These are phyloP conservation scores for Cyberlindnera mycetangii DNA, from an alignment of 805 yeast species.

Conservation along the genomic window DNA sequence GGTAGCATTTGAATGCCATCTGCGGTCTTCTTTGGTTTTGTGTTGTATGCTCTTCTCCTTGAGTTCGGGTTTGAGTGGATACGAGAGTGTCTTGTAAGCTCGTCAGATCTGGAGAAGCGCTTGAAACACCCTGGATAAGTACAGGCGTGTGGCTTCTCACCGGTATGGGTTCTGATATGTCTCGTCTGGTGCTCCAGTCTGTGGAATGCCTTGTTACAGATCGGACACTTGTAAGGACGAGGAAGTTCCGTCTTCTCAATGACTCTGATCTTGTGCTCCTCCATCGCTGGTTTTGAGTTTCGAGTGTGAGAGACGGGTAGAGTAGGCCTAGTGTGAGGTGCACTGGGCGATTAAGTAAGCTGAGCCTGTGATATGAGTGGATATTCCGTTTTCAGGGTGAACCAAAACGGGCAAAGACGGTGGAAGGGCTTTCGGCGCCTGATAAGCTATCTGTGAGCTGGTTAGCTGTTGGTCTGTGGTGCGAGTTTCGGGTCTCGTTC, in stretches of 20 bases:
- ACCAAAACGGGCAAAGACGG: no score
- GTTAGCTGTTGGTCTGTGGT: background rate
- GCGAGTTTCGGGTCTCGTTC: background rate
- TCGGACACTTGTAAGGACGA: slow-evolving; percentile 69
- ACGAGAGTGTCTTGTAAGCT: slow-evolving; percentile 67
- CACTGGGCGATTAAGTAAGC: no score
- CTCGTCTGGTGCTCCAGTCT: slow-evolving; percentile 76
- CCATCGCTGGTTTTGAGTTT: background rate
- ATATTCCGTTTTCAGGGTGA: no score
- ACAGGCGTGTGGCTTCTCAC: slow-evolving; percentile 80
- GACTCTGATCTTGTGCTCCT: background rate
- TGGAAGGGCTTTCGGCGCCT: background rate
- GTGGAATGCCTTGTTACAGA: slow-evolving; percentile 73
- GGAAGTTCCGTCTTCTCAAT: slow-evolving; percentile 26
- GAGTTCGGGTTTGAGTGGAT: slow-evolving; percentile 73
- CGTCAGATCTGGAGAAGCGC: slow-evolving; percentile 68
- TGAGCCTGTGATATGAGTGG: no score
- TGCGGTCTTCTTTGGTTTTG: slow-evolving; percentile 30
- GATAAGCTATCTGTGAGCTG: background rate
- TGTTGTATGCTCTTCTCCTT: slow-evolving; percentile 51
- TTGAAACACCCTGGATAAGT: slow-evolving; percentile 68
- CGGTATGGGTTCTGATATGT: slow-evolving; percentile 78
- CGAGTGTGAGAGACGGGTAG: background rate
- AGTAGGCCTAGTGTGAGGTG: no score
- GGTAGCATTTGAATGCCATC: slow-evolving; percentile 1